Conservation (phyloP, 208 protist genomes). For the Lotmaria passim region DNA sequence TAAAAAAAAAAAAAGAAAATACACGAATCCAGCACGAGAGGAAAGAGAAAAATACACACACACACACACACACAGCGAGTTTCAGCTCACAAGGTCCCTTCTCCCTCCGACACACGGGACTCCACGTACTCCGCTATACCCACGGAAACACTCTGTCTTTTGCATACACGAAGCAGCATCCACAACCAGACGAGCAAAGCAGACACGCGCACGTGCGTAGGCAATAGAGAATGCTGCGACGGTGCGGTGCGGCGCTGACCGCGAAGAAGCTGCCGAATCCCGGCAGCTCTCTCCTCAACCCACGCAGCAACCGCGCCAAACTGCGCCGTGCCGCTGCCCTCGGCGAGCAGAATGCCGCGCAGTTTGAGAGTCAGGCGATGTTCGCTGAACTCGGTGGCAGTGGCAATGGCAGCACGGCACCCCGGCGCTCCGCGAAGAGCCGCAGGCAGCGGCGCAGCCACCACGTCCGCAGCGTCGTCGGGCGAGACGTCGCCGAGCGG, state of each 20-base stretch:
- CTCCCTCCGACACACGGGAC: too few species aligned
- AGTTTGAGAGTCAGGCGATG: constrained; percentile 69
- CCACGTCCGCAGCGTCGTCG: constrained; percentile 39
- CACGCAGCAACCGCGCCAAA: constrained; percentile 64
- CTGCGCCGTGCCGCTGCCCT: constrained; percentile 46
- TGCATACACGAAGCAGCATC: not conserved
- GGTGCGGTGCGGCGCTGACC: constrained; percentile 11
- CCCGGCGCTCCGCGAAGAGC: constrained; percentile 28
- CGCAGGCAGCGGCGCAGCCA: constrained; percentile 47
- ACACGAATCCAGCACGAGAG: too few species aligned
- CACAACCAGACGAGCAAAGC: not conserved
- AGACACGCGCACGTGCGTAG: not conserved
- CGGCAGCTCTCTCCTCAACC: constrained; percentile 75
- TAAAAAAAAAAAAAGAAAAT: too few species aligned
- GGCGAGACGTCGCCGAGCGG: constrained; percentile 60
- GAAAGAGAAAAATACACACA: too few species aligned
- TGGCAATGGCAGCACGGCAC: not conserved
- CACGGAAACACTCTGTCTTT: too few species aligned
- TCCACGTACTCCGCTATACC: too few species aligned
- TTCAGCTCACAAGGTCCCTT: too few species aligned
- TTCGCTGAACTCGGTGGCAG: constrained; percentile 56
- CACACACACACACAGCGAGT: too few species aligned
- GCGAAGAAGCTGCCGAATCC: constrained; percentile 42
- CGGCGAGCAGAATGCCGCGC: constrained; percentile 29
- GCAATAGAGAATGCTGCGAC: constrained; percentile 22